phyloP scores from a whole-genome alignment of 2,329 filamentous ascomycete species.

The Neophaeococcomyces mojaviensis region DNA sequence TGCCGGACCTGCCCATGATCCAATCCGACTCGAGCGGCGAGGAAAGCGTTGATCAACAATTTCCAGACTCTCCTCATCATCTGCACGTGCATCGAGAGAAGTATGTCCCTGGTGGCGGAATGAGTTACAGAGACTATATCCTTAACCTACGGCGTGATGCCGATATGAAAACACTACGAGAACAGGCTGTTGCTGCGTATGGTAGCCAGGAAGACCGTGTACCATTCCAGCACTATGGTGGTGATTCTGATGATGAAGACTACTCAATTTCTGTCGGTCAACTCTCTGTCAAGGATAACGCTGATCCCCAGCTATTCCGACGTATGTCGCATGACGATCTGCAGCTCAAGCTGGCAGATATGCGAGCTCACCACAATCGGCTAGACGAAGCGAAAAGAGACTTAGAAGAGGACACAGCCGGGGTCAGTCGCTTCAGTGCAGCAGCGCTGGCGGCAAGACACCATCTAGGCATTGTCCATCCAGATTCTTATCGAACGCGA shows the following conservation, averaged over 20 bases:
- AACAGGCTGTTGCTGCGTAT: conserved; percentile 47
- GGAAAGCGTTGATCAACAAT: conserved; percentile 39
- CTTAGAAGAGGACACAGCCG: conserved; percentile 28
- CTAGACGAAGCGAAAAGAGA: conserved; percentile 45
- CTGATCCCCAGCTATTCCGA: conserved; percentile 29
- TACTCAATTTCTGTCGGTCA: conserved; percentile 22
- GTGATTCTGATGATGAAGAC: conserved; percentile 28
- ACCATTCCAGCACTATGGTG: conserved; percentile 40
- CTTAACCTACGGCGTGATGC: conserved; percentile 68
- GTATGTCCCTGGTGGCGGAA: conserved; percentile 40
- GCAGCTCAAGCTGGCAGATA: conserved; percentile 69
- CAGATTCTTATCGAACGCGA: conserved; percentile 16
- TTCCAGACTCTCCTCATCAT: conserved; percentile 34
- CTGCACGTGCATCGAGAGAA: conserved; percentile 26
- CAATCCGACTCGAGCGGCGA: conserved; percentile 50
- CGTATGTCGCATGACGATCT: conserved; percentile 41
- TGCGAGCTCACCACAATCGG: conserved; percentile 69
- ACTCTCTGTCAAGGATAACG: conserved; percentile 24
- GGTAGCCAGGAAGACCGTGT: conserved; percentile 42
- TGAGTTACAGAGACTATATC: conserved; percentile 67
- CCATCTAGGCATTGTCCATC: conserved; percentile 12
- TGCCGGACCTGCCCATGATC: conserved; percentile 56
- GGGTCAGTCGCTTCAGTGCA: conserved; percentile 28
- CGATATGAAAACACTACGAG: conserved; percentile 64
- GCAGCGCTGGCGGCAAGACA: conserved; percentile 25